Evolutionary conservation across 495 filamentous ascomycete species (phyloP).

Genomic region (Neurospora sp.): DNA sequence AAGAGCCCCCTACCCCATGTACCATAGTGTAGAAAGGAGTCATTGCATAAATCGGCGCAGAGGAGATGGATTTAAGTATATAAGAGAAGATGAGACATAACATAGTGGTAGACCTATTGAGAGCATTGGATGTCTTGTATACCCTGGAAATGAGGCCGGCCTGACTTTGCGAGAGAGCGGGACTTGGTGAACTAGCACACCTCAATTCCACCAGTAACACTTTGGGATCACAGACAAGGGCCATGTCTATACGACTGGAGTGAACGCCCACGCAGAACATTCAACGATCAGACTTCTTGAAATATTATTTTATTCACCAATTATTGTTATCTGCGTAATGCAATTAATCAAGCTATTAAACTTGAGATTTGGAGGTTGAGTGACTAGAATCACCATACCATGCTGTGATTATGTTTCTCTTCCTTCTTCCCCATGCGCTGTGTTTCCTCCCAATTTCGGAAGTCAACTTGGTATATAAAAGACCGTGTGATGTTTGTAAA

Average conservation of each 20-base stretch:
- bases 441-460: background rate
- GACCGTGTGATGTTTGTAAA: background rate
- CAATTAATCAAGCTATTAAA: background rate
- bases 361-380: background rate
- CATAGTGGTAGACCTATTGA: background rate
- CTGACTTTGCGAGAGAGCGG: too few species aligned
- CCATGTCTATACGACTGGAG: background rate
- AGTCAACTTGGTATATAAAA: background rate
- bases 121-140: background rate
- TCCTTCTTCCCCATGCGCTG: background rate
- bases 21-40: conserved; percentile 18
- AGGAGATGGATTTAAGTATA: background rate
- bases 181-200: too few species aligned
- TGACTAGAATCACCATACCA: background rate
- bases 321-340: background rate
- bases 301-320: background rate
- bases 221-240: too few species aligned
- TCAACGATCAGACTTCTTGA: background rate
- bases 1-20: conserved; percentile 2
- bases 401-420: too few species aligned
- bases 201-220: too few species aligned
- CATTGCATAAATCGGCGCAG: conserved; percentile 13
- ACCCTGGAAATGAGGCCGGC: too few species aligned
- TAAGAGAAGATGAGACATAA: background rate
- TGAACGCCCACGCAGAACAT: background rate